Evolutionary conservation across 192 early-diverging fungal species (phyloP), one percentile per base, ranked within the genome.

Genomic region (Gaertneriomyces semiglobifer): DNA sequence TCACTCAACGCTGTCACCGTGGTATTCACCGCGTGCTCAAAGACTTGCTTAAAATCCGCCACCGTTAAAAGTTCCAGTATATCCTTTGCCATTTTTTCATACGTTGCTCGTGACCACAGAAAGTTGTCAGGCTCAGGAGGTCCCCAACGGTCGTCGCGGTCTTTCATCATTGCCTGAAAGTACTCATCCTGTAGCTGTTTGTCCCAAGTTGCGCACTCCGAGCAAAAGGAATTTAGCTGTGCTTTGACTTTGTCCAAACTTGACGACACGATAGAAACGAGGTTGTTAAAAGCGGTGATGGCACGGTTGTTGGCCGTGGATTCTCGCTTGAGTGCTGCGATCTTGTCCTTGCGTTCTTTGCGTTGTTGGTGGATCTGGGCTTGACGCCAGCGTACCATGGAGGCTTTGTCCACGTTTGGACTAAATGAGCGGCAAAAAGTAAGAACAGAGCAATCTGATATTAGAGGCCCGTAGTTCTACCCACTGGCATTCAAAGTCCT

Each of bases 361-460:
- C 95, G 92, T 65, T 93, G 83, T 16, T 81, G 82, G 68, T 94
- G 94, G 69, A 96, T 89, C 57, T 92, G 86, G 33, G 89, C 85
- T 77, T 96, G 94, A 25, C 89, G 88, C 90, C 93, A 92, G 53
- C 89, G 86, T 62, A 98, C 86, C 78, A 77, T 77, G 7, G 93
- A 92, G 42, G 86, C 84, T 66, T 93, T 93, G 74, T 98, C 95
- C 11, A 98, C 93, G 60, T 98, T 95, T 41, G 95, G 95, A 78
- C 75, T 77, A 45, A 10, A 19, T 12, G 4, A 56, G 19, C 1
- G 5, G 0, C 33, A 42, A 12, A 60, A 38, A 4, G 10, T 60
- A 44, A 3, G 8, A 12, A 4, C 33, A 60, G 1, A 14, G 33
- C 3, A 18, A 25, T 0, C 38, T 52, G 4, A 43, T 39, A n/a